Evolutionary conservation across 2,329 filamentous ascomycete genomes (phyloP), one percentile per base, ranked within the genome.

Genomic region (Pseudogymnoascus sp.): DNA sequence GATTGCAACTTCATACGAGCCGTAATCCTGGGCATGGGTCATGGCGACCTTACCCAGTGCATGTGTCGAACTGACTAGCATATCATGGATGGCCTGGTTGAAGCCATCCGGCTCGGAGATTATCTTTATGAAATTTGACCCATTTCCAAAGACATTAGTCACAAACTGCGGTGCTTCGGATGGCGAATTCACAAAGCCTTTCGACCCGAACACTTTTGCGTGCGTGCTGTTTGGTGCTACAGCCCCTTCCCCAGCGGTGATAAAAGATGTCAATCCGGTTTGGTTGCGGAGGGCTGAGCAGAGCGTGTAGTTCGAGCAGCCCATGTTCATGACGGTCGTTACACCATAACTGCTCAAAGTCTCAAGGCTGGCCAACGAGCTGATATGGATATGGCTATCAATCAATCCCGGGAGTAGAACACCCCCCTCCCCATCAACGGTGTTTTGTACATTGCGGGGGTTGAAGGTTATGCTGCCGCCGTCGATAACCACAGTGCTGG

Each of bases 331-430:
- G 15, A 64, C 66, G 6, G 70, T 71, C 3, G 71, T 72, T 21
- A 72, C 66, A 10, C 70, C 71, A 62, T 70, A 71, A 7, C 69
- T 67, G 26, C 68, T 70, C 60, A 68, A 66, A 19, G 62, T 67
- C 19, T 66, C 65, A 17, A 72, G 62, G 2, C 65, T 67, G 9
- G 64, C 65, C 26, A 70, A 53, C 10, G 68, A 65, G 11, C 46
- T 40, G 7, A 72, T 59, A 62, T 73, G 72, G 5, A 72, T 61
- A 50, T 73, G 72, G 0, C 70, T 66, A 50, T 73, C 71, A 62
- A 73, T 73, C n/a, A 73, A 64, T 3, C 71, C 71, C 0, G 72
- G 72, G 21, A 71, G 70, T 10, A 72, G 62, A 44, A 72, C 67
- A 17, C 68, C 63, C 26, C 70, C 70, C 17, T 62, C 61, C 35